Evolutionary conservation across 1,139 yeast species (phyloP).

Genomic region (Torulaspora pretoriensis): DNA sequence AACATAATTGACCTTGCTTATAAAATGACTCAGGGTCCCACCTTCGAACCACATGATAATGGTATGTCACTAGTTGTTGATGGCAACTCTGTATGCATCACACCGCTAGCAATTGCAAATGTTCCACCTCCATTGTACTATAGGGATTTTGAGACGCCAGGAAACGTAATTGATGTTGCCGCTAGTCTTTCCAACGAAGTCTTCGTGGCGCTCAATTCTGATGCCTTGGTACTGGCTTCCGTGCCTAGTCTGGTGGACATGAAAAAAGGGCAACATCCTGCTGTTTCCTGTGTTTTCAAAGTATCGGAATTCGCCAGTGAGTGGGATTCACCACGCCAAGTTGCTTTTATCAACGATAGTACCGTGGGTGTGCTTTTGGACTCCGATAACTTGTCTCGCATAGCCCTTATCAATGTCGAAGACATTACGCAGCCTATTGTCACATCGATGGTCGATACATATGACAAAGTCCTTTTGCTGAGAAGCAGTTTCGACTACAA

Average conservation of each 20-base stretch:
- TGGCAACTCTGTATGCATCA: conserved; percentile 65
- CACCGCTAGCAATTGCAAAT: conserved; percentile 80
- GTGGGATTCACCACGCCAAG: conserved; percentile 55
- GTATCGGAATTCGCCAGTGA: conserved; percentile 41
- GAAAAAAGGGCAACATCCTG: conserved; percentile 47
- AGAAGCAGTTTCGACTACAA: conserved; percentile 55
- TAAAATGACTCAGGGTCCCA: conserved; percentile 64
- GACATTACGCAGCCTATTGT: conserved; percentile 43
- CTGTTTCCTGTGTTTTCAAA: conserved; percentile 39
- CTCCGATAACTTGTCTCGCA: conserved; percentile 43
- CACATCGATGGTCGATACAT: conserved; percentile 42
- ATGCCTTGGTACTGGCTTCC: conserved; percentile 41
- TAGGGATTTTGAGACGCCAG: conserved; percentile 55
- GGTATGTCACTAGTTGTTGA: conserved; percentile 83
- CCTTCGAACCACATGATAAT: conserved; percentile 59
- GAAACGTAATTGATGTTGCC: conserved; percentile 60
- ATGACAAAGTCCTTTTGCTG: conserved; percentile 51
- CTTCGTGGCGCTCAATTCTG: conserved; percentile 55
- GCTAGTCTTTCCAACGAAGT: conserved; percentile 55
- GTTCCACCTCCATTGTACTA: conserved; percentile 93
- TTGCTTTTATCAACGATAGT: conserved; percentile 52
- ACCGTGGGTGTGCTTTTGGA: conserved; percentile 58
- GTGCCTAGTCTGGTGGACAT: conserved; percentile 38
- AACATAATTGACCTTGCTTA: conserved; percentile 69
- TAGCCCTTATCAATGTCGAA: conserved; percentile 47